phyloP scores from a whole-genome alignment of 2,329 filamentous ascomycete species.

The Fusarium pininemorale region DNA sequence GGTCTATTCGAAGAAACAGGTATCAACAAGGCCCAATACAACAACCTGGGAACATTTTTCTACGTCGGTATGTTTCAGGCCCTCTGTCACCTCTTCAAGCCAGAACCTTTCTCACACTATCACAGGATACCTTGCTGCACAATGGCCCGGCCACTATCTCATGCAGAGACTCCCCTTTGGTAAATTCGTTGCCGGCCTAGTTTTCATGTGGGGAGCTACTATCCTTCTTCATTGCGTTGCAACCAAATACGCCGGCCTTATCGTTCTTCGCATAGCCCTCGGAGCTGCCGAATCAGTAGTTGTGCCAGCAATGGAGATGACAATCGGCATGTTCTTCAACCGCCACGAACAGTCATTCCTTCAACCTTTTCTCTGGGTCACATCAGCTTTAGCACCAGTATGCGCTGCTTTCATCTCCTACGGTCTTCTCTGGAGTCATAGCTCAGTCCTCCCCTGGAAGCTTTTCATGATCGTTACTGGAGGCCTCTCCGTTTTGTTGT shows the following conservation, averaged over 20 bases:
- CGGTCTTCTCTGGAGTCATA: constrained; percentile 50
- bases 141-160: constrained; percentile 14
- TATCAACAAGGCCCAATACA: constrained; percentile 11
- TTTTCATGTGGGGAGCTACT: constrained; percentile 49
- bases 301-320: constrained; percentile 53
- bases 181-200: constrained; percentile 45
- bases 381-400: constrained; percentile 48
- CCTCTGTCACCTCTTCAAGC: rapidly evolving
- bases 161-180: constrained; percentile 51
- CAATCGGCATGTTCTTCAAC: constrained; percentile 52
- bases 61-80: not conserved
- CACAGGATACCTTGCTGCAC: constrained; percentile 1
- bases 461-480: constrained; percentile 52
- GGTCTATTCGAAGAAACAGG: constrained; percentile 48
- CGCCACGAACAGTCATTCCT: constrained; percentile 47
- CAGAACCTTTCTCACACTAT: not conserved
- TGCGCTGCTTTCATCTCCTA: constrained; percentile 52
- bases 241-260: constrained; percentile 47
- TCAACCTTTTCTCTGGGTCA: constrained; percentile 48
- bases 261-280: constrained; percentile 49
- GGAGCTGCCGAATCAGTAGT: constrained; percentile 49
- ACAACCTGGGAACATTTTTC: constrained; percentile 9
- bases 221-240: constrained; percentile 52
- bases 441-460: constrained; percentile 48
- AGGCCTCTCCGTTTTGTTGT: constrained; percentile 46